Base-by-base conservation (phyloP, 495 filamentous ascomycete genomes). In the Penicillium pancosmium region DNA sequence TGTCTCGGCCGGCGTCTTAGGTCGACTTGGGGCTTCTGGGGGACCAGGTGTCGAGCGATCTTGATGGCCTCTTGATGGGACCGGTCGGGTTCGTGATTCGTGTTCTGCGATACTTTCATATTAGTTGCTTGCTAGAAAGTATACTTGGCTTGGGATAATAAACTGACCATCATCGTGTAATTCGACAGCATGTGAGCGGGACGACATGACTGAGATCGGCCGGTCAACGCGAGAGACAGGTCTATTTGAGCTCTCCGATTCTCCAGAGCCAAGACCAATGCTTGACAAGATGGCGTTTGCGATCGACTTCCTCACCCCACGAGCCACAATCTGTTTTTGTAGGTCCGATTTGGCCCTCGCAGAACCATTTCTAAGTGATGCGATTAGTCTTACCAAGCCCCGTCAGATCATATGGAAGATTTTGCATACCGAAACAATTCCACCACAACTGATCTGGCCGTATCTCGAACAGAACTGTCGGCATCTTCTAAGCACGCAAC, bases 401-500 rank as follows among this genome's bases (percentile, higher is more conserved):
- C 48, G 18, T 25, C 38, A n/a, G 12, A 48, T 60, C 18, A 61
- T 58, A 50, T 35, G 41, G 52, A 15, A 41, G 36, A 50, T 44
- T 55, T 21, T 35, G 63, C 82, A 54, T 79, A 93, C 90, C 78
- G 80, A 69, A 98, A 98, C 19, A 98, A 79, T 56, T 93, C 89
- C 41, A 97, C 87, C 41, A 96, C 84, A 2, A 88, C 86, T 19
- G 78, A 74, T 74, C 95, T 95, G 27, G 93, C 91, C 34, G 83
- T 80, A 58, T 96, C 91, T 70, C 93, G 84, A 49, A 98, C 92
- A 65, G 82, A 84, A 50, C 86, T 86, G 69, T 96, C 94, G 8
- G 93, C 88, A 73, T 97, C 91, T 71, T 98, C 93, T 25, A 98
- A 77, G 59, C 91, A 82, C 48, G 90, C 86, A 68, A 97, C 92